Base-by-base conservation (phyloP, 805 yeast genomes). In the Clavispora fructus region DNA sequence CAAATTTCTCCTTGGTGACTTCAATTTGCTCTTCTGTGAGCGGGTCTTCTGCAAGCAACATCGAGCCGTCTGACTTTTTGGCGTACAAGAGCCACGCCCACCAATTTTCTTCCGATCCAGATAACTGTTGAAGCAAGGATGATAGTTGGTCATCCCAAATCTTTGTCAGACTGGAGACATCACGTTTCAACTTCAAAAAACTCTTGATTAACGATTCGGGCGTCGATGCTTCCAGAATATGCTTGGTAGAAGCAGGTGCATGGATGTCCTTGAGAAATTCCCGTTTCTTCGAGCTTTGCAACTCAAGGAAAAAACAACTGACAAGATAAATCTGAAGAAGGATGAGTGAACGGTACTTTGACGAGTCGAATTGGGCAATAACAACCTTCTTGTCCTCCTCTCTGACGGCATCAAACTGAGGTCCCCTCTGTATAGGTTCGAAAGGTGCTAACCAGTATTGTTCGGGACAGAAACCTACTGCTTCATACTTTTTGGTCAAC, bases 51-150 rank as follows among this genome's bases (percentile, higher is more conserved):
- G 50, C 52, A 46, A 68, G 59, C 14, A 68, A 53, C 9, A 68
- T 56, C 37, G 61, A 58, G 19, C 65, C 64, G 4, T 63, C 60
- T 8, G 48, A 53, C n/a, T 66, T 69, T 42, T 70, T 69, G 9
- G 69, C 68, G 48, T 66, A 62, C 4, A 71, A 53, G 19, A 71
- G 56, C 72, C 73, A 71, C 7, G 61, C 62, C 70, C 70, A 66
- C 76, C 75, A 69, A 23, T 53, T 45, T 27, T 58, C 57, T 42
- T 72, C 77, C 1, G 64, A 52, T 1, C 51, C 40, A 1, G 56
- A 48, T 29, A 69, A 35, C 14, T 59, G 62, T 42, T 59, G 65
- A 11, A 69, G 47, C 40, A 67, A 45, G 31, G 53, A 59, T 13
- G 63, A 53, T 46, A 64, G 59, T 33, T 56, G 64, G 6, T 49